Evolutionary conservation across 2,329 filamentous ascomycete genomes (phyloP), one percentile per base, ranked within the genome.

Genomic region (Fusarium poae): DNA sequence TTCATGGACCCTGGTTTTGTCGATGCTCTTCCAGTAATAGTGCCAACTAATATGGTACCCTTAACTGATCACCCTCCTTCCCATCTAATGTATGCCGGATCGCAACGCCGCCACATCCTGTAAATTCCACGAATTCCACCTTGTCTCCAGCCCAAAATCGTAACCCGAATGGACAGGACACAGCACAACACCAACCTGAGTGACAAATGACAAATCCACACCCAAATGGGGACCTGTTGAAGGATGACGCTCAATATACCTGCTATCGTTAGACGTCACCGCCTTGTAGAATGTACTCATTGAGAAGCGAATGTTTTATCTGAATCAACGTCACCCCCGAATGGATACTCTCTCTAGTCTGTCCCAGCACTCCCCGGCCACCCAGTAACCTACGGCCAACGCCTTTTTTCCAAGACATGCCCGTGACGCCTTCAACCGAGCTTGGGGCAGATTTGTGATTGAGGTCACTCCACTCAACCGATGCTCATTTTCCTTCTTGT

Each of bases 341-440:
- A 69, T 70, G 57, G 66, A 67, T 62, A 52, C 57, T 40, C 34
- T 40, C 34, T 64, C 59, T 63, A 63, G 53, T 63, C 46, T 23
- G 32, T 65, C 46, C 39, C 54, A 51, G 35, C 45, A 49, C 55
- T 42, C 34, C 57, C 65, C 43, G 51, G 56, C 66, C 62, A 68
- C 60, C 57, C 62, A 58, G 56, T 68, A 68, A 55, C 66, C 69
- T 50, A 62, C 51, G 40, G 57, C 61, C 66, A 67, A 54, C 66
- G 23, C 62, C 46, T 68, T 62, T 62, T 51, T 57, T 45, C 42
- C 57, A 67, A 70, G 66, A 58, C 57, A 67, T 55, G 57, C 67
- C 57, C 67, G 67, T 69, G 66, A 69, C 67, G 67, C 67, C 66
- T 54, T 69, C 67, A 55, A 39, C 65, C 53, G 53, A 62, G 61